Evolutionary conservation across 1,284 basidiomycete species (phyloP).

Genomic region (Tylopilus orsonianus): DNA sequence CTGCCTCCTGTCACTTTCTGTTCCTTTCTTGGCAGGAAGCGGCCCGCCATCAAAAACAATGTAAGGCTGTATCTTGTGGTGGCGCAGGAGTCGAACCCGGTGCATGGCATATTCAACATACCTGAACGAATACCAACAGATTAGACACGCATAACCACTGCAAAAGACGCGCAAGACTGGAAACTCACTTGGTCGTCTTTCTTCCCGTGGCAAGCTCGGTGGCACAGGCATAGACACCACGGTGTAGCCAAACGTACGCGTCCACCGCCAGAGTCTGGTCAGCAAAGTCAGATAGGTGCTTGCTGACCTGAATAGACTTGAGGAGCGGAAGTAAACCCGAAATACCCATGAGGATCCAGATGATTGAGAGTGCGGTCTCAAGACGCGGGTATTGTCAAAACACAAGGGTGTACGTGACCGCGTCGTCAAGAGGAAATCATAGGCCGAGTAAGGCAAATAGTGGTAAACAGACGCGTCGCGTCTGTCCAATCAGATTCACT

Average conservation of each 20-base stretch:
- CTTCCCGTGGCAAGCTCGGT: constrained; percentile 87
- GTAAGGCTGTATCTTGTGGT: constrained; percentile 85
- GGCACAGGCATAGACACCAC: constrained; percentile 90
- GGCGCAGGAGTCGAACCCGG: constrained; percentile 81
- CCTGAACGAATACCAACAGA: constrained; percentile 41
- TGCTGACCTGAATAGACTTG: constrained; percentile 83
- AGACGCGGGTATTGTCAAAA: constrained; percentile 4
- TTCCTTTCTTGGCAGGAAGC: constrained; percentile 90
- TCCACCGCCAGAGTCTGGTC: constrained; percentile 84
- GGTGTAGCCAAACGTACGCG: constrained; percentile 98
- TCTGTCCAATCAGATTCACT: constrained; percentile 20
- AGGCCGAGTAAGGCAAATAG: constrained; percentile 26
- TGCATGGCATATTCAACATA: constrained; percentile 98
- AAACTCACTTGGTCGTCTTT: constrained; percentile 75
- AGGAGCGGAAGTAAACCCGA: constrained; percentile 90
- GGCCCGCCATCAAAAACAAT: constrained; percentile 97
- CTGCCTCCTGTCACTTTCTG: constrained; percentile 80
- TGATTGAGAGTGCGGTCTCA: background rate
- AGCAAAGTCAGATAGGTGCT: constrained; percentile 77
- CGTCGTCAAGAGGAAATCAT: constrained; percentile 1
- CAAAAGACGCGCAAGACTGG: background rate
- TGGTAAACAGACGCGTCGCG: constrained; percentile 33
- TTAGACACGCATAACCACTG: constrained; percentile 1
- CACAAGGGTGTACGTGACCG: constrained; percentile 1
- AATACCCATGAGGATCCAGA: constrained; percentile 72